Percentiles rank a stretch among this genome's conserved stretches.
These are phyloP conservation scores for Penicillium sclerotiorum DNA, from an alignment of 2,329 filamentous ascomycete genomes.

Conservation along the genomic window DNA sequence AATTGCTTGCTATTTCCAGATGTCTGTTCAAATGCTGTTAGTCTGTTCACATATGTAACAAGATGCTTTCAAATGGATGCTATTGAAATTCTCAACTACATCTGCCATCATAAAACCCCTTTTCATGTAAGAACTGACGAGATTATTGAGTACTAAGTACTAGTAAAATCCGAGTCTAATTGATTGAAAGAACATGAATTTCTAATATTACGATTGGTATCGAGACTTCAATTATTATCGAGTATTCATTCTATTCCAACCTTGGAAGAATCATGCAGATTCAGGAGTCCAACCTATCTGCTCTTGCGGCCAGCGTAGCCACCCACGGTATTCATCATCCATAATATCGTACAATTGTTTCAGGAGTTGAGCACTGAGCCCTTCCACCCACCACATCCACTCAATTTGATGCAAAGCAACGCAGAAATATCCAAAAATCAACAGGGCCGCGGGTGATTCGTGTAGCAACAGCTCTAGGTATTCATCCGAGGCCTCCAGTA, in stretches of 20 bases:
- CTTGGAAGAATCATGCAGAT: neutral
- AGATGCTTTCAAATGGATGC: no score
- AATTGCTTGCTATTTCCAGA: no score
- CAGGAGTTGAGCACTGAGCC: conserved; percentile 2
- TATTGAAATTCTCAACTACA: no score
- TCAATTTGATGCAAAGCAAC: conserved; percentile 4
- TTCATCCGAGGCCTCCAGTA: conserved; percentile 2
- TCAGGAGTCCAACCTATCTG: conserved; percentile 1
- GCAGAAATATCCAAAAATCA: conserved; percentile 4
- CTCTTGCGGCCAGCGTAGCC: conserved; percentile 2
- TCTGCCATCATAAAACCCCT: no score
- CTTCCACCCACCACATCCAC: conserved; percentile 8
- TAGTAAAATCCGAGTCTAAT: no score
- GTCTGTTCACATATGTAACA: no score
- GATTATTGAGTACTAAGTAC: no score
- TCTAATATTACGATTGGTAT: no score
- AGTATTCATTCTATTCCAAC: neutral
- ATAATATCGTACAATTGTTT: neutral
- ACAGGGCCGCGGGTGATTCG: neutral
- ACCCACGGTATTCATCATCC: neutral
- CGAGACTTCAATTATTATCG: no score
- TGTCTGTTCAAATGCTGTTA: no score
- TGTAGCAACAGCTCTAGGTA: neutral
- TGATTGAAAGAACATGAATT: no score
- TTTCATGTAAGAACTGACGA: no score